Base-by-base conservation (phyloP, 2,329 filamentous ascomycete species). In the Alternaria metachromatica region DNA sequence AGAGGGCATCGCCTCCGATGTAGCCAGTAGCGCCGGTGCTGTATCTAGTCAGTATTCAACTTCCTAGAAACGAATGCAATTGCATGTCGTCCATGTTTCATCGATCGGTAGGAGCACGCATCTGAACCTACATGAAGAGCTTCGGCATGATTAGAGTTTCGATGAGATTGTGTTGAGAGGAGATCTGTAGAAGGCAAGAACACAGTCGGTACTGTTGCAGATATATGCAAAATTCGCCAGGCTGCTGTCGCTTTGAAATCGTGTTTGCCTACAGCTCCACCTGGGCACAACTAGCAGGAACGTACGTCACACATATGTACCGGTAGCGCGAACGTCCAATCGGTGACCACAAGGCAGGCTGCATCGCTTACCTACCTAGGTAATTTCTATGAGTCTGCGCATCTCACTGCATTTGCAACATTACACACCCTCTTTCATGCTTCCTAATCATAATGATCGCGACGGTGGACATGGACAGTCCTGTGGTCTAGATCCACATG, bases 21-120 rank as follows among this genome's bases (percentile, higher is more conserved):
- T 78, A 78, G 56, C 76, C 76, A 13, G 76, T 78, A 2, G 70
- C 74, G 6, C 76, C 76, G 10, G 75, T 77, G 48, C 76, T 77
- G 12, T 3, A 11, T 12, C 8, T 48, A 37, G 66, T 60, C 60
- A 64, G 58, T 4, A 6, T 4, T 6, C 3, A 21, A 5, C 12
- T 30, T 1, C 6, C 53, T 20, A 12, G 18, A 13, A 9, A 0
- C 0, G 8, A 12, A 3, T n/a, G 11, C 45, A 45, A 18, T 10
- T 7, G 15, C 11, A 43, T 8, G 15, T 25, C 5, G 23, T 4
- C 18, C 18, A 3, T 53, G 20, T 10, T 53, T 2, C 28, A 11
- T 21, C 23, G 28, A 18, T 13, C 4, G 7, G 49, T 6, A 18
- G 5, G 13, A 41, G 20, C 6, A 37, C 4, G 20, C 13, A 10